Evolutionary conservation across 148 eudicot species (phyloP).

Genomic region (Agrostemma githago): DNA sequence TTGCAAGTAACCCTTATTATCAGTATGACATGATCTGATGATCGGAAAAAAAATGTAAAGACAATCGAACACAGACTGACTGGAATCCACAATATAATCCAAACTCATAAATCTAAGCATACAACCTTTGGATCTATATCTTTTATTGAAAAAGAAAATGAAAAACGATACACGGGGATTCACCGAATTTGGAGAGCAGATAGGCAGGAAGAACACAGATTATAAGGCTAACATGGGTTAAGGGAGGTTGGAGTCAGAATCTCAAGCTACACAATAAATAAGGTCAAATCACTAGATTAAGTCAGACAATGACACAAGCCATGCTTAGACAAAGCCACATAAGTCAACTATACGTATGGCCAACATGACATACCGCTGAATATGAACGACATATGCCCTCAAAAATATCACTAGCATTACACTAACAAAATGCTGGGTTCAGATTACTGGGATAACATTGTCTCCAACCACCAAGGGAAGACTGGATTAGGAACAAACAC

Average conservation of each 20-base stretch:
- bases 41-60: background rate
- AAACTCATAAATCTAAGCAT: background rate
- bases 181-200: background rate
- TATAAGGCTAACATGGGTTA: background rate
- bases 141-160: background rate
- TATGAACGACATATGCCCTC: background rate
- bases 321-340: background rate
- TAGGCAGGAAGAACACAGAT: background rate
- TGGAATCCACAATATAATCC: background rate
- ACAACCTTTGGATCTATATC: background rate
- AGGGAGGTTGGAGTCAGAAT: background rate
- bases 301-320: background rate
- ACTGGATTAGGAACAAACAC: background rate
- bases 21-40: background rate
- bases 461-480: background rate
- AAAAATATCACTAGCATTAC: background rate
- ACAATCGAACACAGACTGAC: background rate
- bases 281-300: background rate
- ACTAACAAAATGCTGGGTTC: background rate
- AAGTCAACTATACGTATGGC: too few species aligned
- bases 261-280: background rate
- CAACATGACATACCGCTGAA: background rate
- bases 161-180: too few species aligned
- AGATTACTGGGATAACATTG: background rate
- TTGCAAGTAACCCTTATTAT: background rate